phyloP scores from a whole-genome alignment of 2,329 filamentous ascomycete species.

The Cladophialophora chaetospira region DNA sequence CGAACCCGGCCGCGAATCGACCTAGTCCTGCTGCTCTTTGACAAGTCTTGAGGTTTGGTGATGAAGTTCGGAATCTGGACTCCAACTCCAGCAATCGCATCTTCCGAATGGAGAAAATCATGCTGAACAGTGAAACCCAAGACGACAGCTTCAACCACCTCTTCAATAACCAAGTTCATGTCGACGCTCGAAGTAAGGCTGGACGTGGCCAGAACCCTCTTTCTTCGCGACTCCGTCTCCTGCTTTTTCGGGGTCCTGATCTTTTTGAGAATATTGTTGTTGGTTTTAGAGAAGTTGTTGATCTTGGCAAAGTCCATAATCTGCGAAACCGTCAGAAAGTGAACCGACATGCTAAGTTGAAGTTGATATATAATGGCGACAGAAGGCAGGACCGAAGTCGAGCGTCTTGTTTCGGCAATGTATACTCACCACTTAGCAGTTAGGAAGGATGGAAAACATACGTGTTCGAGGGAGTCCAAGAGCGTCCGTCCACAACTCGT shows the following conservation, averaged over 20 bases:
- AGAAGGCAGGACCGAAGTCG: too few relatives aligned
- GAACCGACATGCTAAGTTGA: too few relatives aligned
- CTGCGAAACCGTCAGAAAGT: conserved; percentile 38
- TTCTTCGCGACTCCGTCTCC: background rate
- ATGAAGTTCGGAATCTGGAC: conserved; percentile 6
- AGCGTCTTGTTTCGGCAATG: too few relatives aligned
- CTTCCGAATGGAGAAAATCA: conserved; percentile 6
- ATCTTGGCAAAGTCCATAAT: conserved; percentile 52
- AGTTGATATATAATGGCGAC: too few relatives aligned
- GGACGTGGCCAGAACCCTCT: background rate
- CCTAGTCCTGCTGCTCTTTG: background rate
- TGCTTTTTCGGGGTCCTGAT: background rate
- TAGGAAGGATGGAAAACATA: too few relatives aligned
- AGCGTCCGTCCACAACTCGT: conserved; percentile 46
- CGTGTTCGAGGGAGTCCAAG: conserved; percentile 45
- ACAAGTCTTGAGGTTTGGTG: background rate
- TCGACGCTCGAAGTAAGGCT: conserved; percentile 36
- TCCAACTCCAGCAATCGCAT: background rate
- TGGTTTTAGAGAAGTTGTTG: conserved; percentile 38
- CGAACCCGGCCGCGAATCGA: conserved; percentile 33
- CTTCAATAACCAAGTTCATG: conserved; percentile 50
- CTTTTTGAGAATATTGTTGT: too few relatives aligned
- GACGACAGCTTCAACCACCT: conserved; percentile 57
- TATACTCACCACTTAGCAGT: too few relatives aligned
- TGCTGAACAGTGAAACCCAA: conserved; percentile 37